These are phyloP conservation scores for Bimuria novae-zelandiae DNA, from an alignment of 2,329 filamentous ascomycete species.

Conservation along the genomic window DNA sequence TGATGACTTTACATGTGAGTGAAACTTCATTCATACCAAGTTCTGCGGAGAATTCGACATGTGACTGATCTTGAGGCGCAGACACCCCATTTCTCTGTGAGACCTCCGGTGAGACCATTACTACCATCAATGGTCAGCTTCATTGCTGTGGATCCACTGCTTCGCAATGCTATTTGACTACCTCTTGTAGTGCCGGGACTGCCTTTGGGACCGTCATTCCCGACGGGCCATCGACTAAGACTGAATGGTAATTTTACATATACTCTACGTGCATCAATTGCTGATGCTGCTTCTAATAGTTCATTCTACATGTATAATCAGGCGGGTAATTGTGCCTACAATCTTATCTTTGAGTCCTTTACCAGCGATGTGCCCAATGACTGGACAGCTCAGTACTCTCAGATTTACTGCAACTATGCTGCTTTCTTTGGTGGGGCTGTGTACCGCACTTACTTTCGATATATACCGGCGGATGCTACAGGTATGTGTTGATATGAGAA, in stretches of 20 bases:
- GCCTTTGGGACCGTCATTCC: neutral
- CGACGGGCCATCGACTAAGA: neutral
- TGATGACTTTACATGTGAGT: neutral
- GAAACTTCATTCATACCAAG: neutral
- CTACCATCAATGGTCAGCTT: neutral
- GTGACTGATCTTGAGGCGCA: neutral
- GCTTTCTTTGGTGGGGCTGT: neutral
- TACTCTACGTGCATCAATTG: too few species aligned
- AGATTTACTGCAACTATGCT: neutral
- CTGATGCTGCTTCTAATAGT: neutral
- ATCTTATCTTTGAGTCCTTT: neutral
- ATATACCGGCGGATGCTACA: neutral
- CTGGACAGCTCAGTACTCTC: neutral
- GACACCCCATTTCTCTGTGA: neutral
- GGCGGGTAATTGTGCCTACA: neutral
- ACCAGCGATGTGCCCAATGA: neutral
- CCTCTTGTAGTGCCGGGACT: neutral
- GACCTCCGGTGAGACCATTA: neutral
- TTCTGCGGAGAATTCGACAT: neutral
- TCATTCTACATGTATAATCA: neutral
- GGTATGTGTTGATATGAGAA: neutral
- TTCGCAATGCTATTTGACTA: neutral
- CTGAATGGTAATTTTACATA: neutral
- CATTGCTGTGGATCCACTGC: neutral
- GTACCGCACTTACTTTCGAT: neutral